Evolutionary conservation across 2,329 filamentous ascomycete genomes (phyloP), one percentile per base, ranked within the genome.

Genomic region (Colletotrichum musae): DNA sequence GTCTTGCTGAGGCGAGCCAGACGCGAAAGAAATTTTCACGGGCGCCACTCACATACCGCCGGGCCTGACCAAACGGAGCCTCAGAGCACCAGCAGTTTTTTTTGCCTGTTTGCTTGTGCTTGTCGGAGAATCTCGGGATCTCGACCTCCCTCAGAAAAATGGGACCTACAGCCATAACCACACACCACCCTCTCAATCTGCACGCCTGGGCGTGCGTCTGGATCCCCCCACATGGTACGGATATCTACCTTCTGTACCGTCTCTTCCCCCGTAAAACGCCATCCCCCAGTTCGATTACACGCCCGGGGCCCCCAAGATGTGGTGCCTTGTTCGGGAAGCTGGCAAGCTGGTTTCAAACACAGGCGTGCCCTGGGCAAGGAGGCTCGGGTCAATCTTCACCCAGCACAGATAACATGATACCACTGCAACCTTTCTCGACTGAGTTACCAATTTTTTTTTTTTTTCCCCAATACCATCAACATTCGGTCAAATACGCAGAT

Each of bases 301-400:
- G 54, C 66, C 21, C 21, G 21, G 21, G 21, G 21, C 21, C 32
- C 32, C 32, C 32, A 36, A 68, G 66, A 61, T 52, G 56, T 12
- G 36, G 39, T 57, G 60, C 51, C 50, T 52, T 70, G 32, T 61
- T 67, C 43, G 54, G 67, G 57, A 70, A 61, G 57, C 57, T 70
- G 62, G 67, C 51, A 70, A 57, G 57, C 57, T 70, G 62, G 67
- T 66, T 70, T 70, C 63, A 61, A 67, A 67, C 67, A 52, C 62
- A 61, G 62, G 66, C 62, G 36, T 66, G 62, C 54, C 62, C 62
- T 43, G 36, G 32, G 62, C 51, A 60, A 57, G 51, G 62, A 56
- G 45, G 41, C 62, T 64, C 51, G 62, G 67, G 62, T 60, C 50
- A 69, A 69, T 56, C 56, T 70, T 70, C 62, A 57, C 62, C 67